Evolutionary conservation across 148 eudicot species (phyloP).

Genomic region (Cornus suecica): DNA sequence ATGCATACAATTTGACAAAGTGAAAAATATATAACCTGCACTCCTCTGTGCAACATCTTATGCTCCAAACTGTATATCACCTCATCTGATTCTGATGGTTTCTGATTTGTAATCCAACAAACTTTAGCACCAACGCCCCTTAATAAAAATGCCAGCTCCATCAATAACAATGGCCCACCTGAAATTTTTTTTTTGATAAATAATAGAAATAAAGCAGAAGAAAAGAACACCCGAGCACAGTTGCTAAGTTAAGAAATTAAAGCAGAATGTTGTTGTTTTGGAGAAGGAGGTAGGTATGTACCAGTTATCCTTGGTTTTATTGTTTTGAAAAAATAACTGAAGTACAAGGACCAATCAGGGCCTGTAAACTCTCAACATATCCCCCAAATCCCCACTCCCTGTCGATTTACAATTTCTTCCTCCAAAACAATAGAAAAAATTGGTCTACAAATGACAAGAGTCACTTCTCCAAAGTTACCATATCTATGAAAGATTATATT

Average conservation of each 20-base stretch:
- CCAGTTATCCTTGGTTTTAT: no score
- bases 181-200: no score
- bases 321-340: no score
- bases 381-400: no score
- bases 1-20: neutral
- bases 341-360: no score
- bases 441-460: neutral
- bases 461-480: neutral
- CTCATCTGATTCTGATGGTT: conserved; percentile 30
- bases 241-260: neutral
- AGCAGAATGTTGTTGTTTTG: neutral
- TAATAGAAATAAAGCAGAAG: neutral
- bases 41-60: conserved; percentile 43
- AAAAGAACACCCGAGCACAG: neutral
- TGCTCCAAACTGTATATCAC: conserved; percentile 41
- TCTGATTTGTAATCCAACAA: conserved; percentile 35
- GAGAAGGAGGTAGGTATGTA: neutral
- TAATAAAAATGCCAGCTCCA: conserved; percentile 45
- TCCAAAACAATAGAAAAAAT: neutral
- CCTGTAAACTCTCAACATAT: no score
- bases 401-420: no score
- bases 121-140: conserved; percentile 46
- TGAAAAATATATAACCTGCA: conserved; percentile 26
- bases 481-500: no score
- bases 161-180: conserved; percentile 45